These are phyloP conservation scores for Psidium guajava DNA, from an alignment of 345 rosid genomes.

Conservation along the genomic window DNA sequence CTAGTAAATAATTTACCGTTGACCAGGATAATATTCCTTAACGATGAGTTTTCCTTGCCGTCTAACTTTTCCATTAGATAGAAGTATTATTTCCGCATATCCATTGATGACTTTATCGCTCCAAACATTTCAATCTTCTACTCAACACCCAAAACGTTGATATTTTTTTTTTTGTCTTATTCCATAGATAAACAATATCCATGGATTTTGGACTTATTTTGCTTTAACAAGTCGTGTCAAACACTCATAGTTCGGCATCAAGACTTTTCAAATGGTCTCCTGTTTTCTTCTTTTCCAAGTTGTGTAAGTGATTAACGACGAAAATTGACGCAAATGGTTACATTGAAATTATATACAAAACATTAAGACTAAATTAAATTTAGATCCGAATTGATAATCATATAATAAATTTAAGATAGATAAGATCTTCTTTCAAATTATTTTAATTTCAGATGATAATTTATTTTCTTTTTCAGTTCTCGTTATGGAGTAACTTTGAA, in stretches of 20 bases:
- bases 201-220: background rate
- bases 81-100: background rate
- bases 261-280: background rate
- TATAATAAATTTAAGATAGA: background rate
- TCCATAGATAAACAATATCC: background rate
- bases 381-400: fast-evolving
- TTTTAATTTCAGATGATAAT: background rate
- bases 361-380: background rate
- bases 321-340: background rate
- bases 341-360: background rate
- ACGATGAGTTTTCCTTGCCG: background rate
- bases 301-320: background rate
- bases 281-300: background rate
- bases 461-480: background rate
- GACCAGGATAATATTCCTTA: background rate
- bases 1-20: background rate
- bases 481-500: background rate
- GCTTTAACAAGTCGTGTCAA: background rate
- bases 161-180: background rate
- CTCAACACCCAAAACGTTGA: background rate
- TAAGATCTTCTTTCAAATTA: background rate
- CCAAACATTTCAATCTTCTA: background rate
- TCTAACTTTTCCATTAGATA: background rate
- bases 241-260: background rate
- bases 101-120: background rate